These are phyloP conservation scores for Ceratobasidium theobromae DNA, from an alignment of 1,284 basidiomycete species.

Conservation along the genomic window DNA sequence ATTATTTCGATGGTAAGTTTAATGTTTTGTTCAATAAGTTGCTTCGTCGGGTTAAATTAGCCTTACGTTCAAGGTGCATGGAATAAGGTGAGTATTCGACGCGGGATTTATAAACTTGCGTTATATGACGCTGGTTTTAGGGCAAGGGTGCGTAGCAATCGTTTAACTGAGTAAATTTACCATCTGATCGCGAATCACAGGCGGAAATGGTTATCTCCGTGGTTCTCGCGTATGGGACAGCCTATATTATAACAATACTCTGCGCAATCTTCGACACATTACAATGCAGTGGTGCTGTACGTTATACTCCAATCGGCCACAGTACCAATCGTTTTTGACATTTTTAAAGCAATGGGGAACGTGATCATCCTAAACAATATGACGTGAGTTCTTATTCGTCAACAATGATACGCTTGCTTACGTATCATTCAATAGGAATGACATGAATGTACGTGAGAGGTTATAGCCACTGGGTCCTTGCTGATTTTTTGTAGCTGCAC, in stretches of 20 bases:
- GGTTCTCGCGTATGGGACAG: slow-evolving; percentile 33
- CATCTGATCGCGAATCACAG: background rate
- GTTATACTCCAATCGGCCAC: too few relatives aligned
- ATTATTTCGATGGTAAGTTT: slow-evolving; percentile 32
- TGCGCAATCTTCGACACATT: slow-evolving; percentile 28
- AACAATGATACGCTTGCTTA: background rate
- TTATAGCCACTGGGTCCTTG: background rate
- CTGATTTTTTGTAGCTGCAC: slow-evolving; percentile 12
- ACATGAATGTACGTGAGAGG: slow-evolving; percentile 12
- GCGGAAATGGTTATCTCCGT: slow-evolving; percentile 32
- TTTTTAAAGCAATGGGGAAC: slow-evolving; percentile 31
- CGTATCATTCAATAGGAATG: slow-evolving; percentile 1
- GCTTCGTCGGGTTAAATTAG: background rate
- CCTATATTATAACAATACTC: slow-evolving; percentile 31
- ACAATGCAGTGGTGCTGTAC: slow-evolving; percentile 32
- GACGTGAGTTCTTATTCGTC: slow-evolving; percentile 7
- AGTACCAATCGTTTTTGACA: too few relatives aligned
- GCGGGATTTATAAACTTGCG: background rate
- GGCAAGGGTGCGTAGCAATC: slow-evolving; percentile 4
- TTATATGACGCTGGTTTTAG: slow-evolving; percentile 11
- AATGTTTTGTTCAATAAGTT: too few relatives aligned
- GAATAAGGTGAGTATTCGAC: slow-evolving; percentile 23
- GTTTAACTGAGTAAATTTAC: background rate
- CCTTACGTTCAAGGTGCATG: slow-evolving; percentile 16
- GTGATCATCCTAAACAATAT: slow-evolving; percentile 32